phyloP scores from a whole-genome alignment of 768 basidiomycete species.

The Hygrocybe coccinea region DNA sequence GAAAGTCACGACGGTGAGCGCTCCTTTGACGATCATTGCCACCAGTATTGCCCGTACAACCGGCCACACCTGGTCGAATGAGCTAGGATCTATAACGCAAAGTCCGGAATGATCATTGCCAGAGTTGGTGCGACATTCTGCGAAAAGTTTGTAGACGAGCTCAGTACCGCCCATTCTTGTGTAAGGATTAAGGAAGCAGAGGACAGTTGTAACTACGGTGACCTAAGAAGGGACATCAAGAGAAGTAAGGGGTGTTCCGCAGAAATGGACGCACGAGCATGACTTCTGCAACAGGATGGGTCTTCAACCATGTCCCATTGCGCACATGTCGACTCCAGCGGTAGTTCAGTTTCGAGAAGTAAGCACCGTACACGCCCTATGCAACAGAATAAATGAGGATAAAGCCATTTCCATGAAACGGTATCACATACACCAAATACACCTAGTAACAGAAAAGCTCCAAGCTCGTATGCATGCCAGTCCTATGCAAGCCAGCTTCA shows the following conservation, averaged over 20 bases:
- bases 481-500: constrained; percentile 45
- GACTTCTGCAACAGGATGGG: constrained; percentile 80
- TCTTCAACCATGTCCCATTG: constrained; percentile 72
- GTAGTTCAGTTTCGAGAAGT: constrained; percentile 87
- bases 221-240: constrained; percentile 42
- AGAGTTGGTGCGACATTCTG: constrained; percentile 69
- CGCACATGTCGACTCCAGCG: constrained; percentile 83
- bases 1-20: constrained; percentile 82
- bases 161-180: constrained; percentile 94
- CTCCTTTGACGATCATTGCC: constrained; percentile 77
- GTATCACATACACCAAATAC: constrained; percentile 68
- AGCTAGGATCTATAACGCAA: constrained; percentile 63
- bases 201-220: constrained; percentile 66
- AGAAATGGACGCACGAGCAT: constrained; percentile 50
- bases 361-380: constrained; percentile 90
- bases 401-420: constrained; percentile 3
- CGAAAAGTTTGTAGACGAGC: constrained; percentile 85
- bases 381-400: constrained; percentile 8
- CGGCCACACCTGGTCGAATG: constrained; percentile 51
- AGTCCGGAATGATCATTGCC: constrained; percentile 56
- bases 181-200: constrained; percentile 86
- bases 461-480: constrained; percentile 87
- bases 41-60: constrained; percentile 63
- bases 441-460: constrained; percentile 81
- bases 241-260: background rate